Evolutionary conservation across 495 filamentous ascomycete genomes (phyloP), one percentile per base, ranked within the genome.

Genomic region (Aspergillus steynii): DNA sequence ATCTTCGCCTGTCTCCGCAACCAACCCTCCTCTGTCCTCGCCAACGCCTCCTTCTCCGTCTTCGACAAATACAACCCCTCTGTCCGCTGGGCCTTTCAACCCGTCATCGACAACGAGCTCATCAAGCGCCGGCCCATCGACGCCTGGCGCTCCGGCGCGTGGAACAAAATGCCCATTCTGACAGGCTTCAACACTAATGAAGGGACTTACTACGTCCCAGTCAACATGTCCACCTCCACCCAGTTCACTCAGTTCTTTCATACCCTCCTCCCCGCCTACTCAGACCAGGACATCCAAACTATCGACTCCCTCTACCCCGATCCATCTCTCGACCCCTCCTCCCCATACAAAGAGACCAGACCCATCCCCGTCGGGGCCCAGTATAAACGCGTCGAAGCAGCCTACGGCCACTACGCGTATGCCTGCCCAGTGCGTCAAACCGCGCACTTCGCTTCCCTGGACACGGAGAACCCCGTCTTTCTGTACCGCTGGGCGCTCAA

Each of bases 151-250:
- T 68, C 81, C 0, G 73, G 77, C 15, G 64, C 74, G 14, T 83
- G 81, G 65, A 77, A 87, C 45, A 80, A 79, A 59, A 78, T 89
- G 27, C 85, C 87, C 25, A 81, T 89, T 12, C 64, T 90, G 56
- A 88, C 85, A 0, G 87, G 87, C 31, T 89, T 81, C 72, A 87
- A 85, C 71, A 82, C 82, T 31, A 86, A 90, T 62, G 87, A 89
- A 64, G 87, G 87, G 47, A 77, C 85, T 2, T 70, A 74, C 50
- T 90, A 88, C 68, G 79, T 88, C 27, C 82, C 84, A 4, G 32
- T 70, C 50, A 59, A 63, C 28, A 77, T 81, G 58, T 65, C 74
- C 6, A 77, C 73, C 27, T 67, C 77, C 15, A 67, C 65, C 0
- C 76, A 85, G 12, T 86, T 88, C 73, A 74, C 72, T 14, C 55